Evolutionary conservation across 257 asterid genomes (phyloP).

Genomic region (Asclepias syriaca): DNA sequence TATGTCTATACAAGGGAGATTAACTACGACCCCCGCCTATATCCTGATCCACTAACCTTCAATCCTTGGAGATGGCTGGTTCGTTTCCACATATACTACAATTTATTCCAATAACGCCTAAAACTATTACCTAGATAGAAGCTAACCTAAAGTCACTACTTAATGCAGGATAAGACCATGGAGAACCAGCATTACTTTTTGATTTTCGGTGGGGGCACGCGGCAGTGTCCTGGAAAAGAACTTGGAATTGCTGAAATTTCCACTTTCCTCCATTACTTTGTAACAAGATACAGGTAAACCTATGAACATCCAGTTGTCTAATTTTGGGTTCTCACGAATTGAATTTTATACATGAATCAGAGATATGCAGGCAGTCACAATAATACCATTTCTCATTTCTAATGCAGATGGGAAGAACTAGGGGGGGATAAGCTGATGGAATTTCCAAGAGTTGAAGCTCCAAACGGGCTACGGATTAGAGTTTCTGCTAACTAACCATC

Average conservation of each 20-base stretch:
- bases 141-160: neutral
- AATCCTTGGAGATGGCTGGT: slow-evolving; percentile 99
- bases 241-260: slow-evolving; percentile 97
- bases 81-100: slow-evolving; percentile 19
- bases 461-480: slow-evolving; percentile 75
- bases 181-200: slow-evolving; percentile 74
- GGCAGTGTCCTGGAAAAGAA: slow-evolving; percentile 97
- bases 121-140: neutral
- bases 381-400: neutral
- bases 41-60: slow-evolving; percentile 83
- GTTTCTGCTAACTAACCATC: slow-evolving; percentile 53
- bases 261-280: slow-evolving; percentile 90
- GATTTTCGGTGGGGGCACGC: slow-evolving; percentile 92
- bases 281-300: slow-evolving; percentile 64
- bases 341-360: too few species aligned
- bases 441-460: slow-evolving; percentile 97
- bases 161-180: slow-evolving; percentile 56
- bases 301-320: neutral
- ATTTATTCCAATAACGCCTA: neutral
- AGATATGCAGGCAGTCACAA: neutral
- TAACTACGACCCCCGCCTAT: slow-evolving; percentile 74
- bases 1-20: slow-evolving; percentile 57
- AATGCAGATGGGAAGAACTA: slow-evolving; percentile 74
- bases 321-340: neutral
- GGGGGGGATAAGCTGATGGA: slow-evolving; percentile 77